Evolutionary conservation across 1,139 yeast genomes (phyloP), one percentile per base, ranked within the genome.

Genomic region (Entelexis paramagnoliae): DNA sequence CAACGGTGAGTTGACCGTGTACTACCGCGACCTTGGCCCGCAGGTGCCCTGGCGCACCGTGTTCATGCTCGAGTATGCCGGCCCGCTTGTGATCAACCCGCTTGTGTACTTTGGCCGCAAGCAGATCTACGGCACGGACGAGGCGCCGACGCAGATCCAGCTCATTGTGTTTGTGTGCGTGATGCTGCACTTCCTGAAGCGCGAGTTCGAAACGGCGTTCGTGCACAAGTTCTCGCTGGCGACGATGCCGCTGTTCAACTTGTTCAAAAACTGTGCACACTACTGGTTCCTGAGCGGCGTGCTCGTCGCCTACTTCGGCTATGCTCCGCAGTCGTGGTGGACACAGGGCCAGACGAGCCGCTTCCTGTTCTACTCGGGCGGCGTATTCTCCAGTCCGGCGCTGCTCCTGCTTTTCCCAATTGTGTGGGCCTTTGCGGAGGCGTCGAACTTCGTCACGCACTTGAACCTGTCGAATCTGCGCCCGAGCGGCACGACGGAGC

Each of bases 11-110:
- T 60, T 51, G 64, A 50, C 58, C 66, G 48, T 70, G 74, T 77
- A 68, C 57, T 85, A 82, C 53, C 88, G 89, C 66, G 97, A 89
- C 63, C 74, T 91, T 58, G 98, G 97, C 20, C 93, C 94, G 1
- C 98, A 91, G 69, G 78, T 91, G 56, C 80, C 83, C 3, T 91
- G 97, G 96, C 77, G 85, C 68, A 77, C 89, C 7, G 97, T 91
- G 29, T 91, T 81, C 64, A 62, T 86, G 51, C 72, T 86, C 59
- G 98, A 91, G 69, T 91, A 91, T 66, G 64, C 85, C 20, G 97
- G 97, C 4, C 98, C 98, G 3, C 71, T 91, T 55, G 52, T 88
- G 46, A 75, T 89, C 62, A 96, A 89, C 67, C 78, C 88, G 2
- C 55, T 86, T 32, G 71, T 84, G 56, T 76, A 66, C 56, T 76